Conservation (phyloP, 2,329 filamentous ascomycete genomes). For the Talaromyces sp. region DNA sequence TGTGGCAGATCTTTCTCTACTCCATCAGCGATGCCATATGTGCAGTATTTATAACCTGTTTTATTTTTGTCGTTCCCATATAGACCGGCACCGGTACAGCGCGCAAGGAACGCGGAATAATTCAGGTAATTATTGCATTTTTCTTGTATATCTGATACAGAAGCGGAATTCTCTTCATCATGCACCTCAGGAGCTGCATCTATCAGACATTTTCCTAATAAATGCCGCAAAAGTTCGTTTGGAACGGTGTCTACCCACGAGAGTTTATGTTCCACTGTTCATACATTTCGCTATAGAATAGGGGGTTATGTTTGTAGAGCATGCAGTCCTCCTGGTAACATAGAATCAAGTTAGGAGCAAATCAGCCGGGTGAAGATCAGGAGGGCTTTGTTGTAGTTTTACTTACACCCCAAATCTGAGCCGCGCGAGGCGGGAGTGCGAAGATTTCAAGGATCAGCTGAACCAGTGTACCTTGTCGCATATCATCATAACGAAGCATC, state of each 20-base stretch:
- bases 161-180: background rate
- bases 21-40: background rate
- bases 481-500: background rate
- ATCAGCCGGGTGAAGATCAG: background rate
- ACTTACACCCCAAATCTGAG: background rate
- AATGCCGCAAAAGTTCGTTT: background rate
- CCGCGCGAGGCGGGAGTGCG: background rate
- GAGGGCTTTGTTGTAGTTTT: background rate
- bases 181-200: background rate
- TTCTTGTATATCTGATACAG: background rate
- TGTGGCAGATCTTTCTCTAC: background rate
- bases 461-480: background rate
- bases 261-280: background rate
- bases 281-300: background rate
- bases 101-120: background rate
- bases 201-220: background rate
- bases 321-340: background rate
- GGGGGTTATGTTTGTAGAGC: background rate
- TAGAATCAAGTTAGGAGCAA: background rate
- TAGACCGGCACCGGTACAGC: background rate
- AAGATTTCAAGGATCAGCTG: background rate
- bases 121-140: background rate
- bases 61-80: background rate
- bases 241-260: background rate
- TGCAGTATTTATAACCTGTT: background rate